Base-by-base conservation (phyloP, 129 eudicot genomes). In the Centrapalus pauciflorus region DNA sequence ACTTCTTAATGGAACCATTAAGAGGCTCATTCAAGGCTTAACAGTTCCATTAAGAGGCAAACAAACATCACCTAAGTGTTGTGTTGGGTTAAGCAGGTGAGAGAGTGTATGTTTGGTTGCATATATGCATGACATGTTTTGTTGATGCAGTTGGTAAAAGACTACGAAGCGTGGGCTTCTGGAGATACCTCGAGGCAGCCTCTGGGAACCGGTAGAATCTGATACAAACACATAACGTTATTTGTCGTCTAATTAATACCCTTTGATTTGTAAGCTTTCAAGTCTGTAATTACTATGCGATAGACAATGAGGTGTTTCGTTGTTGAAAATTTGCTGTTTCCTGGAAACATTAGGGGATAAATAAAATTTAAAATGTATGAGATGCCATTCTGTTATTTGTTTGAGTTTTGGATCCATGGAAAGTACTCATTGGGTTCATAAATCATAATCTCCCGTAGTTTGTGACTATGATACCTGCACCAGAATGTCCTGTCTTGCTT, bases 161-260 rank as follows among this genome's bases (percentile, higher is more conserved):
- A 91, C 68, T 88, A 91, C 48, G 52, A 83, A 83, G 96, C 96
- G 8, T 88, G 98, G 98, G 98, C 98, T 69, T 87, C 98, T 26
- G 98, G 96, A 9, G 98, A 87, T 54, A 37, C 87, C 8, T 87
- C 98, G 23, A 79, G 98, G 69, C 90, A 91, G 67, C 95, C 96
- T 41, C 96, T 88, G 57, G 98, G 98, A 78, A 88, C 88, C n/a
- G 98, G 90, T 38, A 75, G 88, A 66, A 91, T 87, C 54, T 87
- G 76, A 84, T 73, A n/a, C n/a, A n/a, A n/a, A n/a, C n/a, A n/a
- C n/a, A n/a, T n/a, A n/a, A n/a, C n/a, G n/a, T n/a, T n/a, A n/a
- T n/a, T n/a, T n/a, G n/a, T n/a, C n/a, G n/a, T n/a, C n/a, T n/a
- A n/a, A n/a, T n/a, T 23, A 48, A 72, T 62, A 50, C 52, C 9